Evolutionary conservation across 371 early-diverging fungal species (phyloP), one percentile per base, ranked within the genome.

Genomic region (Quaeritorhiza haematococci): DNA sequence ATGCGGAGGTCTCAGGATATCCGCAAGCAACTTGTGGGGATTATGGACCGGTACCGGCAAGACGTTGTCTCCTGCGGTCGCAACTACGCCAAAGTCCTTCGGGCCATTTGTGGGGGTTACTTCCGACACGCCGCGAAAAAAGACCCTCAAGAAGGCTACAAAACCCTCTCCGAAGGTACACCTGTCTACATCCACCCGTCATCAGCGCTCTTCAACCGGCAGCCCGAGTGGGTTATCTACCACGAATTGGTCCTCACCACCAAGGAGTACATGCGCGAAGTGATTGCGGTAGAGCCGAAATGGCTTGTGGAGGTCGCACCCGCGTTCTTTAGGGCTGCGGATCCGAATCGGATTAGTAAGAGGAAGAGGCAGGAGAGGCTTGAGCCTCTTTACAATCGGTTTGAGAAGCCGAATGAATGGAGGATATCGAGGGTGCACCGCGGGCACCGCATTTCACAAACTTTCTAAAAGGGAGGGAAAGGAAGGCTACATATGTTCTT

Each of bases 211-310:
- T 98, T 93, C 68, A 93, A 94, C 74, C 87, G 89, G 78, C 89
- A 88, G 49, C 97, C 98, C 33, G 94, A 96, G 76, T 98, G 94
- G 93, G 91, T 98, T 19, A 89, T 99, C 58, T 99, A 98, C 76
- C 92, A 96, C 67, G 94, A 94, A 77, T 79, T 98, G 58, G 94
- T 96, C 27, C 79, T 96, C 78, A 97, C 97, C 35, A 91, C 92
- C 5, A 94, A 92, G 72, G 98, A 98, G 75, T 98, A 96, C 66
- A 97, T 98, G 94, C 87, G 93, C 49, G 93, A 93, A 73, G 92
- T 93, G 3, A 88, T 94, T 13, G 90, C 93, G 1, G 90, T 99
- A 53, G 96, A 96, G 63, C 93, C 94, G 3, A 92, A 94, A 61
- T 98, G 98, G 98, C 76, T 98, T 38, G 87, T 92, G 10, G 98